A percentile compares a stretch with the other conserved stretches of the same genome.
Evolutionary conservation across 2,329 filamentous ascomycete species (phyloP).

Genomic region (Onygenales sp.): DNA sequence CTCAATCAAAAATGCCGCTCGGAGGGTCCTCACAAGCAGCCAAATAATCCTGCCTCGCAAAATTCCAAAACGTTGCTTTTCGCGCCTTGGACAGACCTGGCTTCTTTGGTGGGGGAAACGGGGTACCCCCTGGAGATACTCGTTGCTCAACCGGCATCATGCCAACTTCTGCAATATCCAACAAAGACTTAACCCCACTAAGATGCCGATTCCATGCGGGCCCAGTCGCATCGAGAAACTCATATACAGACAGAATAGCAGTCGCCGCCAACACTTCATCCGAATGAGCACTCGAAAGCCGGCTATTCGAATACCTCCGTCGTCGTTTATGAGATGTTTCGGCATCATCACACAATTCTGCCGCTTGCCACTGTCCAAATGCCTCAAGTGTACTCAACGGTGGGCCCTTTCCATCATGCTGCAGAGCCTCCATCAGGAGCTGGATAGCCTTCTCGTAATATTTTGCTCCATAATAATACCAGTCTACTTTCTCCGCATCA

Average conservation of each 20-base stretch:
- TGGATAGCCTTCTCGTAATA: conserved; percentile 57
- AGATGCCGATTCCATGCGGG: conserved; percentile 56
- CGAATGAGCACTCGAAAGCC: conserved; percentile 29
- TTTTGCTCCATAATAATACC: conserved; percentile 52
- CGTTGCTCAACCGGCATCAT: conserved; percentile 30
- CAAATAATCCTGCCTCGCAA: conserved; percentile 56
- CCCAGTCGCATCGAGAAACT: conserved; percentile 56
- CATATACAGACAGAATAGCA: conserved; percentile 58
- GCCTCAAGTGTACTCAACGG: conserved; percentile 25
- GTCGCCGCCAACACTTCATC: conserved; percentile 57
- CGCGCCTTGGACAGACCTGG: conserved; percentile 45
- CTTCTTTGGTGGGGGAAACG: conserved; percentile 21
- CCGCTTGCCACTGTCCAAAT: conserved; percentile 27
- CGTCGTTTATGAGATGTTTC: conserved; percentile 37
- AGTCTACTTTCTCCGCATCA: conserved; percentile 41
- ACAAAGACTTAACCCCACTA: conserved; percentile 54
- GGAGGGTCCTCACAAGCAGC: conserved; percentile 43
- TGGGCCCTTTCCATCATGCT: conserved; percentile 25
- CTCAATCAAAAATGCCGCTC: not conserved
- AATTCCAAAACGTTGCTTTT: conserved; percentile 57
- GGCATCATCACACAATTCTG: conserved; percentile 25
- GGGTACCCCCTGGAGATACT: conserved; percentile 33
- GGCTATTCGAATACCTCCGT: conserved; percentile 35
- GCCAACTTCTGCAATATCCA: conserved; percentile 38
- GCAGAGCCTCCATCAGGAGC: conserved; percentile 39